phyloP scores from a whole-genome alignment of 768 basidiomycete species.

The Pisolithus marmoratus region DNA sequence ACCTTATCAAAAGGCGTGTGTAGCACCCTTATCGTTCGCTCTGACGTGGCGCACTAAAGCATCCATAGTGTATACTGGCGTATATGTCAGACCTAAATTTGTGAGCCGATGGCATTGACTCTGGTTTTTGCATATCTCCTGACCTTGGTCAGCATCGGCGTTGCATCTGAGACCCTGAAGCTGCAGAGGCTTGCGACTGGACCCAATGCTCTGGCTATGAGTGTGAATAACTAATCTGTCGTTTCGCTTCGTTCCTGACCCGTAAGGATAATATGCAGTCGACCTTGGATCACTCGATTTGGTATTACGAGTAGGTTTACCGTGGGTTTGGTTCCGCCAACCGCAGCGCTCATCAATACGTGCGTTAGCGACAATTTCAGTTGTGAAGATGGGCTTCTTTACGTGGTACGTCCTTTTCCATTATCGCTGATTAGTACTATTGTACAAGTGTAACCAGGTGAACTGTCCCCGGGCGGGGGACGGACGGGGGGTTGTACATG shows the following conservation, averaged over 20 bases:
- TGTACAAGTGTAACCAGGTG: slow-evolving; percentile 39
- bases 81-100: slow-evolving; percentile 78
- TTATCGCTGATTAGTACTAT: background rate
- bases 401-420: slow-evolving; percentile 47
- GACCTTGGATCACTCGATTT: slow-evolving; percentile 74
- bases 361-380: slow-evolving; percentile 59
- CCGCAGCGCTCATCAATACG: slow-evolving; percentile 1
- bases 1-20: slow-evolving; percentile 68
- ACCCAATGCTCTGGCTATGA: slow-evolving; percentile 53
- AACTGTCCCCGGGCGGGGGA: slow-evolving; percentile 56
- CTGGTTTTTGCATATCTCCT: slow-evolving; percentile 1
- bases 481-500: slow-evolving; percentile 66
- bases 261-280: slow-evolving; percentile 36
- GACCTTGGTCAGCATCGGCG: slow-evolving; percentile 43
- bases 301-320: slow-evolving; percentile 62
- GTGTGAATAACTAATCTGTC: slow-evolving; percentile 36
- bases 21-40: background rate
- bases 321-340: background rate
- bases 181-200: slow-evolving; percentile 45
- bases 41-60: background rate
- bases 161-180: slow-evolving; percentile 49
- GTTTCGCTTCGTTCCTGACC: slow-evolving; percentile 2
- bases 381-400: slow-evolving; percentile 76
- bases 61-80: slow-evolving; percentile 61
- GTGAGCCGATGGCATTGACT: slow-evolving; percentile 35